Percentiles rank a stretch among this genome's conserved stretches.
phyloP scores from a whole-genome alignment of 208 protist genomes.

The Trypanosoma avium region DNA sequence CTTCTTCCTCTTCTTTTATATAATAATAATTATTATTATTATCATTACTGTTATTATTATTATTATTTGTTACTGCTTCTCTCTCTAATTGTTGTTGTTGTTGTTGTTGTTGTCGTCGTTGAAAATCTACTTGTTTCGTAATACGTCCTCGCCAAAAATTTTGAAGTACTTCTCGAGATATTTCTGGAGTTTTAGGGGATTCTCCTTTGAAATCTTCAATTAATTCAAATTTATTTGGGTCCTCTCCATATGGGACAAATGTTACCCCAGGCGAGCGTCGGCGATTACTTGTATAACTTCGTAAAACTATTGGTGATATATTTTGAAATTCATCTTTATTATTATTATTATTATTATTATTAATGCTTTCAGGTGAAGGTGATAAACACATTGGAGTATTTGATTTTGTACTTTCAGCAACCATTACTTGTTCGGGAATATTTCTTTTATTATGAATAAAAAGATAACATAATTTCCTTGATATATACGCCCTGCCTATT shows the following conservation, averaged over 20 bases:
- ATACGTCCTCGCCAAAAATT: conserved; percentile 6
- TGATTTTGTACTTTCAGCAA: not conserved
- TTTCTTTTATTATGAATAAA: not conserved
- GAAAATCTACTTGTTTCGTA: conserved; percentile 1
- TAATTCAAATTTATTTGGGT: not conserved
- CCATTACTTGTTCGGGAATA: not conserved
- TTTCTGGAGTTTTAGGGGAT: not conserved
- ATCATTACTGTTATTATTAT: not conserved
- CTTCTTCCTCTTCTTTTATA: not conserved
- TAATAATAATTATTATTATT: not conserved
- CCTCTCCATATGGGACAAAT: not conserved
- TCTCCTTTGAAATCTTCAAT: not conserved
- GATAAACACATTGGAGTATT: too few species aligned
- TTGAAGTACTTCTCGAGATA: not conserved
- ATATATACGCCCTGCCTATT: conserved; percentile 4
- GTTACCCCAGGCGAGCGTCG: conserved; percentile 9
- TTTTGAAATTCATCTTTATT: too few species aligned
- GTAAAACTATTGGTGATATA: too few species aligned
- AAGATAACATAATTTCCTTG: not conserved
- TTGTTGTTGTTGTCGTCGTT: not conserved
- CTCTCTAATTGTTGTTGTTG: conserved; percentile 7
- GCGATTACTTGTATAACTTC: too few species aligned
- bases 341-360: not conserved
- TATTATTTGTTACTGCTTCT: not conserved
- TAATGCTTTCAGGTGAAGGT: too few species aligned